Conservation (phyloP, 2,329 filamentous ascomycete species). For the Metarhizium sp. region DNA sequence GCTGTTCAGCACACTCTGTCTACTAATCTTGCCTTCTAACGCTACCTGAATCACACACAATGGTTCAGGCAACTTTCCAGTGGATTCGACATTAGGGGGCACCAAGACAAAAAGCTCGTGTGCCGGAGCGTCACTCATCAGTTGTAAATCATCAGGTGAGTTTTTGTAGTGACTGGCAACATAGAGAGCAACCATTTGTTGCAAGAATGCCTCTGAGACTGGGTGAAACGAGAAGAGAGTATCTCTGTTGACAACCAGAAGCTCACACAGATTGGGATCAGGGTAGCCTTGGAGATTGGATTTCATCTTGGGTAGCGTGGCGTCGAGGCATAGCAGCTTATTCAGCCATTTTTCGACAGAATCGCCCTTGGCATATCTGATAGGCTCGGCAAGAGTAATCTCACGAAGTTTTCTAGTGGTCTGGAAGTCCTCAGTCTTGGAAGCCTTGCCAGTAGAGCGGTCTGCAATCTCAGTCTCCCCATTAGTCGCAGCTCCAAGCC, state of each 20-base stretch:
- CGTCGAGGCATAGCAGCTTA: constrained; percentile 84
- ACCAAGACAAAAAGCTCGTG: constrained; percentile 95
- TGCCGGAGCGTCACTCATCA: constrained; percentile 95
- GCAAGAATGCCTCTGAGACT: constrained; percentile 91
- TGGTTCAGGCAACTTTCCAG: constrained; percentile 77
- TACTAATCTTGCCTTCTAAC: constrained; percentile 89
- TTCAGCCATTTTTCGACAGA: constrained; percentile 95
- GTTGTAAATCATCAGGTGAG: constrained; percentile 91
- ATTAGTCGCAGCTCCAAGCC: constrained; percentile 46
- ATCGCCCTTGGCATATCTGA: constrained; percentile 87
- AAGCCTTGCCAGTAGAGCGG: constrained; percentile 64
- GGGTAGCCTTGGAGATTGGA: constrained; percentile 69
- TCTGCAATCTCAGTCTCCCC: constrained; percentile 63
- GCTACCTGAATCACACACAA: constrained; percentile 92
- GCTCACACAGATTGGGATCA: constrained; percentile 82
- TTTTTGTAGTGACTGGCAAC: constrained; percentile 98
- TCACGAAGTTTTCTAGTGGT: constrained; percentile 78
- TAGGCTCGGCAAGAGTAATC: constrained; percentile 87
- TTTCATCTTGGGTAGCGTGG: constrained; percentile 73
- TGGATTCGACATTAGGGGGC: constrained; percentile 69
- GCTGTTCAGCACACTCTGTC: constrained; percentile 82
- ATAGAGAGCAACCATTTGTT: constrained; percentile 96
- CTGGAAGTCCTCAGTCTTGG: constrained; percentile 53
- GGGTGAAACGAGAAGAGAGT: constrained; percentile 97
- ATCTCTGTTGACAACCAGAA: constrained; percentile 91